Conservation (phyloP, 2,329 filamentous ascomycete genomes). For the Fusarium humuli region DNA sequence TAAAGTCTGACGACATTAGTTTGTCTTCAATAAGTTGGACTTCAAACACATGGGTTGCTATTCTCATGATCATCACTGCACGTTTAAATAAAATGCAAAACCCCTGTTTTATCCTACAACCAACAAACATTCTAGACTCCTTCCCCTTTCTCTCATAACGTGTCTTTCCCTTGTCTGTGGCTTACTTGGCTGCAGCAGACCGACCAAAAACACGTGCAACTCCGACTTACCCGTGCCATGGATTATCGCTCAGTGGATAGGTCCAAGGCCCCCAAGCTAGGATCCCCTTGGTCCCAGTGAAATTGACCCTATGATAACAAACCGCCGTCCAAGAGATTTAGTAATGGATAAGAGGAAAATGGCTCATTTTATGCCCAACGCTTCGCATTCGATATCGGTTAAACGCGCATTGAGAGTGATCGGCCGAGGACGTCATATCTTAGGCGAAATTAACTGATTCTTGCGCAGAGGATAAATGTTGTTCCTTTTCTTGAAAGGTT, state of each 20-base stretch:
- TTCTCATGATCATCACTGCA: background rate
- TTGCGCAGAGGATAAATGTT: background rate
- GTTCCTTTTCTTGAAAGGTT: background rate
- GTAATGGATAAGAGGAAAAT: background rate
- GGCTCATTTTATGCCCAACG: background rate
- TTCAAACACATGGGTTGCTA: background rate
- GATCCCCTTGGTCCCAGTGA: background rate
- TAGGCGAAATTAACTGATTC: background rate
- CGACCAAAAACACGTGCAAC: background rate
- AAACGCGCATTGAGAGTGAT: background rate
- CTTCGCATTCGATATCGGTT: background rate
- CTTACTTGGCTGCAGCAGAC: background rate
- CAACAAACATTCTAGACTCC: slow-evolving; percentile 1
- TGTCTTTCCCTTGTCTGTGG: background rate
- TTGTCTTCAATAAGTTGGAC: background rate
- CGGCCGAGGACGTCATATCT: background rate
- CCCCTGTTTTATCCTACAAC: background rate
- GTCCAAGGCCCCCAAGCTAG: background rate
- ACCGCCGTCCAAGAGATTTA: background rate
- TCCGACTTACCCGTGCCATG: background rate
- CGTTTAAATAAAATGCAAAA: background rate
- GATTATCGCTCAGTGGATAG: background rate
- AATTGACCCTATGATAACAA: slow-evolving; percentile 3
- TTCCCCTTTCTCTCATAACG: background rate
- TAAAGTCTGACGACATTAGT: background rate